A percentile compares a stretch with the other conserved stretches of the same genome.
Evolutionary conservation across 2,329 filamentous ascomycete species (phyloP).

Genomic region (Plenodomus tracheiphilus): DNA sequence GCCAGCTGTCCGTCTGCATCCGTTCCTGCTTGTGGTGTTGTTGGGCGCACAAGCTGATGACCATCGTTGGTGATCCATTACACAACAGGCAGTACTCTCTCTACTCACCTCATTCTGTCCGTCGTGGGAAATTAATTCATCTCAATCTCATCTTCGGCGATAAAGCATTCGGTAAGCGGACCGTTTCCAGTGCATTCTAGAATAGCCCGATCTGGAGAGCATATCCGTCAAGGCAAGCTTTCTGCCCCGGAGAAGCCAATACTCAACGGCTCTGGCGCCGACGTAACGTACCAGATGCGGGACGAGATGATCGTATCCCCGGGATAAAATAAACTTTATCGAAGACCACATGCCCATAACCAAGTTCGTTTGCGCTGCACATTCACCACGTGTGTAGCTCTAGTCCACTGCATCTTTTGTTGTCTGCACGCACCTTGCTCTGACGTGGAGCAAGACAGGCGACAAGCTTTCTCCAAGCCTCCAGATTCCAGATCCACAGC

Average conservation of each 20-base stretch:
- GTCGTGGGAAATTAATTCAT: not conserved
- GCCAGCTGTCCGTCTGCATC: not conserved
- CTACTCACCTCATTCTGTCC: not conserved
- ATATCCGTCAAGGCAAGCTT: not conserved
- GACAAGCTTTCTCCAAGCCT: too few species aligned
- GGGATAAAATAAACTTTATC: too few species aligned
- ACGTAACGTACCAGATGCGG: too few species aligned
- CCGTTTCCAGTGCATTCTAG: not conserved
- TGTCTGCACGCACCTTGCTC: too few species aligned
- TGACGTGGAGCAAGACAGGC: too few species aligned
- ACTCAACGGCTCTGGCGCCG: too few species aligned
- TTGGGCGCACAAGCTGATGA: not conserved
- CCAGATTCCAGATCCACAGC: too few species aligned
- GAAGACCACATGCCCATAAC: too few species aligned
- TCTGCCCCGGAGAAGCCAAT: not conserved
- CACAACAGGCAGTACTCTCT: not conserved
- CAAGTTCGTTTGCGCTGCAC: too few species aligned
- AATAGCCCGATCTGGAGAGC: not conserved
- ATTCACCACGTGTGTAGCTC: too few species aligned
- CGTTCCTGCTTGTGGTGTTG: not conserved
- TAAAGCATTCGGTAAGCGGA: not conserved
- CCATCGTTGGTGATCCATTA: not conserved
- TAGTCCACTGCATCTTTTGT: too few species aligned
- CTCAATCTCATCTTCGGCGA: not conserved
- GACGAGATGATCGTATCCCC: too few species aligned